Percentiles rank a stretch among this genome's conserved stretches.
These are phyloP conservation scores for Annulohypoxylon nitens DNA, from an alignment of 495 filamentous ascomycete genomes.

Conservation along the genomic window DNA sequence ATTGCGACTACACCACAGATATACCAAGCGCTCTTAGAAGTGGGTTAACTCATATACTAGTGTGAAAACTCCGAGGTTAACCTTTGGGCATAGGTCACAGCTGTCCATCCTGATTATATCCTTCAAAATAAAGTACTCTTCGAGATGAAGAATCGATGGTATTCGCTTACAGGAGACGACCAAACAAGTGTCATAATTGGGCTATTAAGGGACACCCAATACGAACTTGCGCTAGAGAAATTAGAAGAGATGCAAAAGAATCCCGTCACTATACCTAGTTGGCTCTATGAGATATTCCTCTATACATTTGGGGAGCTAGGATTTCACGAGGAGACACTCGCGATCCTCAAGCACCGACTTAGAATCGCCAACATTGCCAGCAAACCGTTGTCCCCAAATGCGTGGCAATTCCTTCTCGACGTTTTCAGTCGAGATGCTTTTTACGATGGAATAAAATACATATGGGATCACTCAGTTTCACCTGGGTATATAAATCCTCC, in stretches of 20 bases:
- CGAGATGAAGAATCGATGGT: constrained; percentile 78
- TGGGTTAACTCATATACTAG: constrained; percentile 49
- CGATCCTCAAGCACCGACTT: constrained; percentile 69
- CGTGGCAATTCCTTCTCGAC: constrained; percentile 81
- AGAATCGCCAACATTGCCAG: constrained; percentile 61
- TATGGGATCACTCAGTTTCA: constrained; percentile 73
- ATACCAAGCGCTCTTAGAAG: constrained; percentile 80
- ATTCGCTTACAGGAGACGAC: constrained; percentile 71
- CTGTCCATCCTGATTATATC: constrained; percentile 88
- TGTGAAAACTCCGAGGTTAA: constrained; percentile 1
- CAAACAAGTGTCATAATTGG: constrained; percentile 78
- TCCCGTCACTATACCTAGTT: constrained; percentile 68
- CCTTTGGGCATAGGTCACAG: constrained; percentile 68
- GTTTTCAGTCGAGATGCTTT: constrained; percentile 66
- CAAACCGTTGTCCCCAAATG: constrained; percentile 49
- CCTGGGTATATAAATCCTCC: constrained; percentile 73
- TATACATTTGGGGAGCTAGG: constrained; percentile 75
- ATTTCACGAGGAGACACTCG: constrained; percentile 81
- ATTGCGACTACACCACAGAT: constrained; percentile 72
- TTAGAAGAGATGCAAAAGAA: constrained; percentile 74
- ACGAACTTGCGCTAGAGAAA: constrained; percentile 83
- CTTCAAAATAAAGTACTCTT: constrained; percentile 77
- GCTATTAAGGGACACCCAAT: constrained; percentile 80
- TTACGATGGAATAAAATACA: constrained; percentile 62
- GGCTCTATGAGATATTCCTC: constrained; percentile 82